phyloP scores from a whole-genome alignment of 176 grass and related monocot species.

The Oryza brachyantha region DNA sequence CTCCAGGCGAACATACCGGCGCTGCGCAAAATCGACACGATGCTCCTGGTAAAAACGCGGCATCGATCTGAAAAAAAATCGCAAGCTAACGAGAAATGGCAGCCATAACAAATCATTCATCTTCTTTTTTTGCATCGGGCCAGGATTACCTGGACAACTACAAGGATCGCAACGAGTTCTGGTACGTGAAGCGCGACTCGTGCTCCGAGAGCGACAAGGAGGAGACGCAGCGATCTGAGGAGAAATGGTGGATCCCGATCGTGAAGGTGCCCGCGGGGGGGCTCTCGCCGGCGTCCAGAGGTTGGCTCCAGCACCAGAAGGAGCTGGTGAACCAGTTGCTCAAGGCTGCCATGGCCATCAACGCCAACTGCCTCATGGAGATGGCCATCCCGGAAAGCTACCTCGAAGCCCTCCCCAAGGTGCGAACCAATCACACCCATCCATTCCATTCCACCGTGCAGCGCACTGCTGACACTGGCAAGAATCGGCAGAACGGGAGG shows the following conservation, averaged over 20 bases:
- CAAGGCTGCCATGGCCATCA: conserved; percentile 97
- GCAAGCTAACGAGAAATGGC: neutral
- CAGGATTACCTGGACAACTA: conserved; percentile 93
- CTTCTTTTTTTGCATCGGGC: neutral
- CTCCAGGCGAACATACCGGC: conserved; percentile 76
- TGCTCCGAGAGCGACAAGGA: conserved; percentile 52
- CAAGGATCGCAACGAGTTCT: conserved; percentile 82
- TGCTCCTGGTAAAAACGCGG: conserved; percentile 60
- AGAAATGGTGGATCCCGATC: conserved; percentile 96
- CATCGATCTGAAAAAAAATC: neutral
- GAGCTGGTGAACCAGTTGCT: conserved; percentile 91
- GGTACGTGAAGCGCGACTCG: conserved; percentile 79
- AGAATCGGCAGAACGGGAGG: conserved; percentile 65
- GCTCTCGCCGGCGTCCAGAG: conserved; percentile 50
- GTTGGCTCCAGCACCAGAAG: conserved; percentile 71
- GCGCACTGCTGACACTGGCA: neutral
- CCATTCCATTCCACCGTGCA: neutral
- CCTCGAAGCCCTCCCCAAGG: conserved; percentile 80
- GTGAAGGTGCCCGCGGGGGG: conserved; percentile 70
- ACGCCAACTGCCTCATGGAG: conserved; percentile 95
- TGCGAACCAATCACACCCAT: neutral
- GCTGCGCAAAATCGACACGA: conserved; percentile 69
- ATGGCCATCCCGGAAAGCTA: conserved; percentile 88
- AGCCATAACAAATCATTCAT: neutral
- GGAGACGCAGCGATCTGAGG: conserved; percentile 49